A percentile compares a stretch with the other conserved stretches of the same genome.
Evolutionary conservation across 2,329 filamentous ascomycete species (phyloP).

Genomic region (Trichoderma guizhouense): DNA sequence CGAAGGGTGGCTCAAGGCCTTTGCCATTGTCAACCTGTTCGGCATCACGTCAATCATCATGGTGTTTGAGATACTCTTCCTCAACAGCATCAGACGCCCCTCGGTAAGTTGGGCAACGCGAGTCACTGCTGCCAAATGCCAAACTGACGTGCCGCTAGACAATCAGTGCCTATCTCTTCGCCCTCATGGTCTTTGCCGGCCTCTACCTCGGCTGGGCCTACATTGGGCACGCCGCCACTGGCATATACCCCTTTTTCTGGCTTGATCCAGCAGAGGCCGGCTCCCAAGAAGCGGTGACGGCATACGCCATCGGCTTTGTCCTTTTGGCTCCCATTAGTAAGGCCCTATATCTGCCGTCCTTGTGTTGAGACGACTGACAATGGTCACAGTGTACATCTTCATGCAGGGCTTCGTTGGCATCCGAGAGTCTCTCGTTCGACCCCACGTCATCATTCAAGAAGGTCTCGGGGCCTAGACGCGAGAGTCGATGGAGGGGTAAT

Average conservation of each 20-base stretch:
- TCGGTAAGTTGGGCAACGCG: constrained; percentile 36
- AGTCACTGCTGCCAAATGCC: background rate
- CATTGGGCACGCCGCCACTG: constrained; percentile 45
- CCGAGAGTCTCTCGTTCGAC: constrained; percentile 41
- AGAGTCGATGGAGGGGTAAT: constrained; percentile 1
- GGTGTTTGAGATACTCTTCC: constrained; percentile 43
- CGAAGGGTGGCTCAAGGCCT: constrained; percentile 46
- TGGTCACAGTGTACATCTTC: constrained; percentile 43
- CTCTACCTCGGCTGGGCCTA: constrained; percentile 50
- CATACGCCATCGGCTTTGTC: constrained; percentile 45
- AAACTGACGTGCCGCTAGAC: constrained; percentile 35
- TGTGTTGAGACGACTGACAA: constrained; percentile 17
- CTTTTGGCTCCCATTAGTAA: constrained; percentile 44
- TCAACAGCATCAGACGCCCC: constrained; percentile 54
- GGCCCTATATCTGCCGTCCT: constrained; percentile 24
- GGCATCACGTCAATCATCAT: constrained; percentile 42
- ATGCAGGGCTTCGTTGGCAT: constrained; percentile 49
- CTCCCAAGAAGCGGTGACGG: constrained; percentile 42
- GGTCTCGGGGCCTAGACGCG: background rate
- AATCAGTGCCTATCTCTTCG: constrained; percentile 42
- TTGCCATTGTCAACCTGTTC: constrained; percentile 46
- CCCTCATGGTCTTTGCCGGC: constrained; percentile 39
- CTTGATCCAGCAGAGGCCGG: constrained; percentile 45
- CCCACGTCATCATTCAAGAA: constrained; percentile 17
- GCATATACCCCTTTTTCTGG: constrained; percentile 49